Evolutionary conservation across 495 filamentous ascomycete genomes (phyloP), one percentile per base, ranked within the genome.

Genomic region (Aspergillus sparsus): DNA sequence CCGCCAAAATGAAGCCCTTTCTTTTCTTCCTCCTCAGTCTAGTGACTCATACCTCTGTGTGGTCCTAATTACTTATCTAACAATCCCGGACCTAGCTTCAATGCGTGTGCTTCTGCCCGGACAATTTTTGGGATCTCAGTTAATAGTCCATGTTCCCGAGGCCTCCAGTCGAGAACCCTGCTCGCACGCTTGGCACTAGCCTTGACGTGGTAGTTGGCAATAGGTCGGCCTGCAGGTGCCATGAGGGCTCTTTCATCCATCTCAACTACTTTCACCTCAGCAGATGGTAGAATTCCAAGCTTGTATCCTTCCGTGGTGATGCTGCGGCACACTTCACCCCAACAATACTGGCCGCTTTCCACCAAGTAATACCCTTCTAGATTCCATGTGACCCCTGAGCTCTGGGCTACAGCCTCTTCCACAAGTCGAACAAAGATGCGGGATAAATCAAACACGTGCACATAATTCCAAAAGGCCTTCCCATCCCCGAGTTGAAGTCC

Each of bases 351-450:
- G 7, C 85, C 89, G 62, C 85, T 86, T 72, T 90, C 86, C 31
- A 80, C 76, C 57, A 91, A 83, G 71, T 87, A 92, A 72, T 93
- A 92, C 12, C 81, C 88, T 52, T 85, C 76, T 1, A 71, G 67
- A 1, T 86, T 88, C 84, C 89, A 96, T 9, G 88, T 79, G 39
- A 86, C 87, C 6, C 78, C 65, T 3, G 79, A 78, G 34, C 56
- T 77, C 77, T 11, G 52, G 32, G 52, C 59, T 0, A 66, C 16
- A 10, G 87, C 87, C 32, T 84, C 85, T 41, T 89, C 83, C 9
- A 87, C 82, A 37, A 67, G 61, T 15, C n/a, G 5, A n/a, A 21
- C 50, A 66, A 83, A 90, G 33, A 87, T 65, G 13, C 76, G 75
- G 49, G 78, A 79, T 2, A 92, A 73, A 68, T 92, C 89, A 18